Percentiles rank a stretch among this genome's conserved stretches.
phyloP scores from a whole-genome alignment of 1,139 yeast genomes.

The Yamadazyma atmosphaerica region DNA sequence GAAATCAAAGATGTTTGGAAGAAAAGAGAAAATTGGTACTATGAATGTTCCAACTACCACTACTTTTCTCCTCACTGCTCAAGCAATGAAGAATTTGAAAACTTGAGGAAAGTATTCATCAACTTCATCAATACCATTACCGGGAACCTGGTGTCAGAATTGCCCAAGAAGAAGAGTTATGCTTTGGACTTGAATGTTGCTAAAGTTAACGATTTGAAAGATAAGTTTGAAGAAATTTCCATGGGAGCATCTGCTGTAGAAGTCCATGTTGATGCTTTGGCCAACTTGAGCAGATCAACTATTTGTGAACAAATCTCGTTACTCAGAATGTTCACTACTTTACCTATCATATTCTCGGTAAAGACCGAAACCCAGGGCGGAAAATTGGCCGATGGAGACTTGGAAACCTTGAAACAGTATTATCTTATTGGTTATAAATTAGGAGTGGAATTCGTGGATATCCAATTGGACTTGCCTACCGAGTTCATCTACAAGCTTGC shows the following conservation, averaged over 20 bases:
- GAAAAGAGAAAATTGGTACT: constrained; percentile 78
- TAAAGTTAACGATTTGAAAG: constrained; percentile 43
- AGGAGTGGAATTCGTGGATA: constrained; percentile 57
- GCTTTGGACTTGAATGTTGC: constrained; percentile 69
- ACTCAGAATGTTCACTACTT: constrained; percentile 57
- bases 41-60: constrained; percentile 74
- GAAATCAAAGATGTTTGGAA: constrained; percentile 84
- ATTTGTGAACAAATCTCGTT: constrained; percentile 76
- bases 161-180: constrained; percentile 61
- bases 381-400: constrained; percentile 43
- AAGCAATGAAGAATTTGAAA: constrained; percentile 52
- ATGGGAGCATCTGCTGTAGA: constrained; percentile 83
- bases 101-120: constrained; percentile 59
- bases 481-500: constrained; percentile 30
- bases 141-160: constrained; percentile 45
- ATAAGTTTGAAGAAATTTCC: constrained; percentile 33
- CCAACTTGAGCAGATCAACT: constrained; percentile 43
- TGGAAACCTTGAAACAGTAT: constrained; percentile 49
- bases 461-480: constrained; percentile 48
- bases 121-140: constrained; percentile 62
- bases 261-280: constrained; percentile 72
- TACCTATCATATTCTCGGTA: constrained; percentile 82
- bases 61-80: constrained; percentile 78
- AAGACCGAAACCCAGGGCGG: constrained; percentile 86
- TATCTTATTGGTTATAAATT: constrained; percentile 66